phyloP scores from a whole-genome alignment of 2,329 filamentous ascomycete species.

The Onygenales sp. region DNA sequence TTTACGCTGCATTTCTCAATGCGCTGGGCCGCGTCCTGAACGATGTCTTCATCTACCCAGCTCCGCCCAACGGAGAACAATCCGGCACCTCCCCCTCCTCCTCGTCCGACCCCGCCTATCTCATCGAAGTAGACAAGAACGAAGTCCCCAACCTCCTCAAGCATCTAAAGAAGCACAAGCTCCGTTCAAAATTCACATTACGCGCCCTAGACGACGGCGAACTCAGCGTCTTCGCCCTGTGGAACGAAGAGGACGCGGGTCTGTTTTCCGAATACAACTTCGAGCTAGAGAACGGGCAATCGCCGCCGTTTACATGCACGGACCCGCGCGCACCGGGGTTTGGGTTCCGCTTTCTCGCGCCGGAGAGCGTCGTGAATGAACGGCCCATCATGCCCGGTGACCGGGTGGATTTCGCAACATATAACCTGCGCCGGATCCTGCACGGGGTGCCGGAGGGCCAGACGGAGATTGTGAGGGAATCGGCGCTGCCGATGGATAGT shows the following conservation, averaged over 20 bases:
- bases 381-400: constrained; percentile 34
- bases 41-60: constrained; percentile 82
- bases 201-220: constrained; percentile 57
- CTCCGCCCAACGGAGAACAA: constrained; percentile 28
- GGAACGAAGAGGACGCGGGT: constrained; percentile 47
- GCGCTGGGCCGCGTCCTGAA: constrained; percentile 74
- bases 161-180: constrained; percentile 76
- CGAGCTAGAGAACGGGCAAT: neutral
- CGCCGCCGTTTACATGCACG: constrained; percentile 23
- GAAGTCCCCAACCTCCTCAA: constrained; percentile 54
- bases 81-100: neutral
- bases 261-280: constrained; percentile 26
- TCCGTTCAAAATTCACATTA: constrained; percentile 68
- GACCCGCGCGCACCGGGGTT: constrained; percentile 33
- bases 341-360: constrained; percentile 28
- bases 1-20: constrained; percentile 79
- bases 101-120: constrained; percentile 39
- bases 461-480: constrained; percentile 60
- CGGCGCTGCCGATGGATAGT: constrained; percentile 73
- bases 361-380: constrained; percentile 25
- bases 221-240: constrained; percentile 61
- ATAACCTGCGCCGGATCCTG: constrained; percentile 68
- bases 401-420: constrained; percentile 47
- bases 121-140: constrained; percentile 72
- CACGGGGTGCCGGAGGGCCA: constrained; percentile 79